Conservation (phyloP, 305 asterid species). For the Stenogyne calaminthoides region DNA sequence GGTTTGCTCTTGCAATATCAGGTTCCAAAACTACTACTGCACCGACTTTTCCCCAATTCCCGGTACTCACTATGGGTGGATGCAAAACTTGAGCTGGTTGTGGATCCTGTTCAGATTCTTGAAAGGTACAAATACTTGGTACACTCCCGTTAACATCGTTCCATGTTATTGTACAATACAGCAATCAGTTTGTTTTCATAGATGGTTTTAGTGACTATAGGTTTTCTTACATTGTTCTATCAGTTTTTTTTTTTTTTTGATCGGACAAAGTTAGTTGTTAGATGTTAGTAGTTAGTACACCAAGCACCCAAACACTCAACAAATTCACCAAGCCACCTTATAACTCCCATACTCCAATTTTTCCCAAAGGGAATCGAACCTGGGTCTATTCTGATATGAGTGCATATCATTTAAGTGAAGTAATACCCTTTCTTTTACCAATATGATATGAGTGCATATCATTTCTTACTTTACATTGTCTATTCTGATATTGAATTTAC, state of each 20-base stretch:
- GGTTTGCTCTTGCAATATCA: constrained; percentile 41
- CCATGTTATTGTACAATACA: neutral
- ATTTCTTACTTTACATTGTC: neutral
- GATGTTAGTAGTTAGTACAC: too few species aligned
- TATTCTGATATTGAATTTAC: neutral
- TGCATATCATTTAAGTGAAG: too few species aligned
- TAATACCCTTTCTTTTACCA: neutral
- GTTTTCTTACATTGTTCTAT: neutral
- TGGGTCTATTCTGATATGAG: too few species aligned
- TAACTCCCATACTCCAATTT: too few species aligned
- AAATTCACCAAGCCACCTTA: too few species aligned
- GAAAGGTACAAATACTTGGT: constrained; percentile 57
- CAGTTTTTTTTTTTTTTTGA: too few species aligned
- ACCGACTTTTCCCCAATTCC: constrained; percentile 75
- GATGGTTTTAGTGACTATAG: neutral
- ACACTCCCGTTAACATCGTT: neutral
- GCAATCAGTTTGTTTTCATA: neutral
- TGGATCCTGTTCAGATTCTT: constrained; percentile 80
- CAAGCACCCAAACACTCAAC: too few species aligned
- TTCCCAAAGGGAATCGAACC: too few species aligned
- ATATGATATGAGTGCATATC: neutral
- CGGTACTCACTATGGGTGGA: constrained; percentile 87
- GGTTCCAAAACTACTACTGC: constrained; percentile 87
- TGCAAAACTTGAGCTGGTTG: constrained; percentile 86
- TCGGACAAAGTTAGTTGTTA: too few species aligned